These are phyloP conservation scores for Boletus speciosus DNA, from an alignment of 768 basidiomycete genomes.

Conservation along the genomic window DNA sequence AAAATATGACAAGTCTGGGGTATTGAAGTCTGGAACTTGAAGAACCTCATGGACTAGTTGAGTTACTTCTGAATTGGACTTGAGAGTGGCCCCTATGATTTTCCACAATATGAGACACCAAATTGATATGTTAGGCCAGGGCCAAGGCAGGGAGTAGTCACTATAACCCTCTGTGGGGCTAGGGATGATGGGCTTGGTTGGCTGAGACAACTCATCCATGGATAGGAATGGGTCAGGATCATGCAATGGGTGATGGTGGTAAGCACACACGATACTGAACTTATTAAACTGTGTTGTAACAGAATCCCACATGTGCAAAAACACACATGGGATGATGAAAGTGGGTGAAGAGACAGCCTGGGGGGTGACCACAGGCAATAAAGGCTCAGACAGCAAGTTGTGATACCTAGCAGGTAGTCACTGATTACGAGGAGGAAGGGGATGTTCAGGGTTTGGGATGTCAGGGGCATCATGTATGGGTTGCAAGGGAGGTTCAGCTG, in stretches of 20 bases:
- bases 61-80: background rate
- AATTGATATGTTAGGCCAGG: conserved; percentile 9
- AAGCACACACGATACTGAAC: background rate
- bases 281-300: background rate
- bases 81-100: background rate
- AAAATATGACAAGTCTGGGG: background rate
- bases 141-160: background rate
- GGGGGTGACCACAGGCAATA: background rate
- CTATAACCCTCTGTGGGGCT: too few relatives aligned
- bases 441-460: background rate
- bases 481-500: too few relatives aligned
- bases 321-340: background rate
- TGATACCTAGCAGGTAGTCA: background rate
- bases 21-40: conserved; percentile 2
- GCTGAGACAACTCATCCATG: background rate
- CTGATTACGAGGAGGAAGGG: background rate
- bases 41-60: background rate
- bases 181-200: too few relatives aligned
- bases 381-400: background rate
- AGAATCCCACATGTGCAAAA: too few relatives aligned
- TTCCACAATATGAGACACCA: conserved; percentile 10
- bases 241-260: background rate
- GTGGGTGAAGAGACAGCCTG: background rate
- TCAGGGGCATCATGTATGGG: too few relatives aligned
- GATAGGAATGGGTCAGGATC: background rate